A percentile compares a stretch with the other conserved stretches of the same genome.
Conservation (phyloP, 2,329 filamentous ascomycete species). For the Hypoxylon sp. region DNA sequence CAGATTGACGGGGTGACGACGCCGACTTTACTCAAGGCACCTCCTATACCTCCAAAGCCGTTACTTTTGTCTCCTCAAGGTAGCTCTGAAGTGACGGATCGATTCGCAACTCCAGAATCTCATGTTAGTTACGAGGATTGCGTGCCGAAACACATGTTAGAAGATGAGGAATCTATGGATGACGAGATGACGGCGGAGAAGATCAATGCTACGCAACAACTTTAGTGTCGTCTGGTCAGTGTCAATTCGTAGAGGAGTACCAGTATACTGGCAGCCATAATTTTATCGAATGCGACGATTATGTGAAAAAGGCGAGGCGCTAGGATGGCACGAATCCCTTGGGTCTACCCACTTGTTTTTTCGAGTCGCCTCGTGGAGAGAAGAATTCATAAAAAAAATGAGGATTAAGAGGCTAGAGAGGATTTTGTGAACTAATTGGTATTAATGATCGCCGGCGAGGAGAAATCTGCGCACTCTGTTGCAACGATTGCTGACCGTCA, state of each 20-base stretch:
- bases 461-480: not conserved
- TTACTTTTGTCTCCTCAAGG: constrained; percentile 26
- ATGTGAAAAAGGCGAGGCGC: not conserved
- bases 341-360: not conserved
- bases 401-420: not conserved
- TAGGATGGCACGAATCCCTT: not conserved
- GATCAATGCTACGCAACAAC: not conserved
- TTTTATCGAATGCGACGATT: not conserved
- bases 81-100: constrained; percentile 34
- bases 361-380: not conserved
- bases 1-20: constrained; percentile 17
- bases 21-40: not conserved
- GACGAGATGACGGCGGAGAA: not conserved
- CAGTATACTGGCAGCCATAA: constrained; percentile 9
- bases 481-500: not conserved
- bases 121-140: constrained; percentile 50
- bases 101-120: constrained; percentile 36
- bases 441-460: constrained; percentile 1
- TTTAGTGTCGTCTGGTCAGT: constrained; percentile 14
- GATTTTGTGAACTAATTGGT: constrained; percentile 3
- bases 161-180: constrained; percentile 41
- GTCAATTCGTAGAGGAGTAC: not conserved
- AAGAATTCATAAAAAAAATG: not conserved
- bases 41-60: constrained; percentile 32
- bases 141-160: constrained; percentile 49